Percentiles rank a stretch among this genome's conserved stretches.
Evolutionary conservation across 2,329 filamentous ascomycete species (phyloP).

Genomic region (Waltergamsia citrina): DNA sequence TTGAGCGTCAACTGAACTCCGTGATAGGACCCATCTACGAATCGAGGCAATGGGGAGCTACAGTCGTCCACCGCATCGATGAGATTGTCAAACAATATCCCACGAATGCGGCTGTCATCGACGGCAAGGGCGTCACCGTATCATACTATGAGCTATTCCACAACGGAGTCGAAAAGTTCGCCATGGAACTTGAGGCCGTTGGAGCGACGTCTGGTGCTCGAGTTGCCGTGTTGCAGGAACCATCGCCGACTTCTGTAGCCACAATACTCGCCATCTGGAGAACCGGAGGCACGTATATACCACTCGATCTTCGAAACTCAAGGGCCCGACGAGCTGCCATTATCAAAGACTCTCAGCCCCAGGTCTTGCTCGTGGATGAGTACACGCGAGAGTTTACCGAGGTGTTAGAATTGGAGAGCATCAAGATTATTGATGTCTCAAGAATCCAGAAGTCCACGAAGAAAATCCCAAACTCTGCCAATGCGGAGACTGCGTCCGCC

Average conservation of each 20-base stretch:
- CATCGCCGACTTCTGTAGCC: conserved; percentile 21
- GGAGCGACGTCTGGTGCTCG: conserved; percentile 4
- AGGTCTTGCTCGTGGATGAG: too few relatives aligned
- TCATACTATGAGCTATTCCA: conserved; percentile 26
- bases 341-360: conserved; percentile 17
- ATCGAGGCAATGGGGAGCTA: too few relatives aligned
- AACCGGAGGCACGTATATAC: conserved; percentile 24
- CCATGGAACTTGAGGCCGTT: conserved; percentile 7
- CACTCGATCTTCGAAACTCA: conserved; percentile 25
- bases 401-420: too few relatives aligned
- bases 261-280: conserved; percentile 29
- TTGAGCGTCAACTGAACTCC: too few relatives aligned
- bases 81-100: too few relatives aligned
- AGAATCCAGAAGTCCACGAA: too few relatives aligned
- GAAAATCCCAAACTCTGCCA: background rate
- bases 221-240: conserved; percentile 29
- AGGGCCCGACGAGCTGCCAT: conserved; percentile 18
- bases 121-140: too few relatives aligned
- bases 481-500: background rate
- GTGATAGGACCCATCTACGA: too few relatives aligned
- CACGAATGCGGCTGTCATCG: too few relatives aligned
- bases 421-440: too few relatives aligned
- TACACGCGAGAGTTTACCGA: too few relatives aligned
- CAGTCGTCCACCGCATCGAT: too few relatives aligned
- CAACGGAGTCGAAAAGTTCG: conserved; percentile 21